Evolutionary conservation across 1,284 basidiomycete genomes (phyloP).

Genomic region (Leccinum griseonigrum): DNA sequence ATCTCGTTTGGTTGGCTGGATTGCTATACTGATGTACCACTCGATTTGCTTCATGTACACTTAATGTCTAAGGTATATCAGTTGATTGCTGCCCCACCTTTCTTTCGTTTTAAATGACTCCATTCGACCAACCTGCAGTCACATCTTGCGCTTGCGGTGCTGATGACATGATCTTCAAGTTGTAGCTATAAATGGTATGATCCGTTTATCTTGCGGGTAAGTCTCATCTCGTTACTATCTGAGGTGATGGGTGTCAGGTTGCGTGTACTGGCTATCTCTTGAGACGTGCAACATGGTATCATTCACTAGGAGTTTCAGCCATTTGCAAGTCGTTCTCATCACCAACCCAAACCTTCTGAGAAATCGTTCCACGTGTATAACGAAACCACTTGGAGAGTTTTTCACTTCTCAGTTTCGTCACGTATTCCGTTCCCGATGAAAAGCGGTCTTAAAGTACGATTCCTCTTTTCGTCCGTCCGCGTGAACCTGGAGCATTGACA

Average conservation of each 20-base stretch:
- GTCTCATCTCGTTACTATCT: not conserved
- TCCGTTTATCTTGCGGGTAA: not conserved
- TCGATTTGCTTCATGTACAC: no score
- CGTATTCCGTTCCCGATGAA: not conserved
- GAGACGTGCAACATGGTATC: not conserved
- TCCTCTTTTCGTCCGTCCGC: not conserved
- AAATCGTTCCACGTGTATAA: not conserved
- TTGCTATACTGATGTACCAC: no score
- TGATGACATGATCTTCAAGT: no score
- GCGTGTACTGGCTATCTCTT: not conserved
- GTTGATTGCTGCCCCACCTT: no score
- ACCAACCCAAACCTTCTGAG: not conserved
- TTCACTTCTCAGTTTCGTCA: not conserved
- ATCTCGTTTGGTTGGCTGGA: no score
- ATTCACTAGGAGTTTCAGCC: not conserved
- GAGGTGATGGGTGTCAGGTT: not conserved
- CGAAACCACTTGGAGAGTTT: not conserved
- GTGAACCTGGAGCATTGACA: not conserved
- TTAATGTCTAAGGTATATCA: no score
- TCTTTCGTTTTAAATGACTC: no score
- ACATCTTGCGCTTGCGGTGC: no score
- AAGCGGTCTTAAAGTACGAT: not conserved
- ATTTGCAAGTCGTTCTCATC: not conserved
- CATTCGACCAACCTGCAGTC: no score
- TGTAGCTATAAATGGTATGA: no score